Percentiles rank a stretch among this genome's conserved stretches.
Evolutionary conservation across 768 basidiomycete genomes (phyloP).

Genomic region (Hypholoma sublateritium): DNA sequence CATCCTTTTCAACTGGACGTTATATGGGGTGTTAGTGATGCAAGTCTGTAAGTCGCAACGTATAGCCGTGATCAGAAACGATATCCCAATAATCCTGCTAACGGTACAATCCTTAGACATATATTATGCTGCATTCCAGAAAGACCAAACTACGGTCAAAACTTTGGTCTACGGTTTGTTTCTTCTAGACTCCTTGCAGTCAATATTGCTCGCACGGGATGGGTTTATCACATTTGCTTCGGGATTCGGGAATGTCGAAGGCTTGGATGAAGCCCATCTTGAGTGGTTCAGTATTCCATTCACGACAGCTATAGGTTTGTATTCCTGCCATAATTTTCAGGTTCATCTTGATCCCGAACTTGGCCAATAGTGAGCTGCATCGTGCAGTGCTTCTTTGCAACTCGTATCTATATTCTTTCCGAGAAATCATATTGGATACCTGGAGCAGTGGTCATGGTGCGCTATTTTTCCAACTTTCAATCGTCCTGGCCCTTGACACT

Average conservation of each 20-base stretch:
- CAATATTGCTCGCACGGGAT: not conserved
- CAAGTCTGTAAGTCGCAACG: not conserved
- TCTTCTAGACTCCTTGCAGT: not conserved
- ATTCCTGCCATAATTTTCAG: not conserved
- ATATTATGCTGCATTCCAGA: not conserved
- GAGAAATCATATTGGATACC: not conserved
- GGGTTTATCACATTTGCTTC: not conserved
- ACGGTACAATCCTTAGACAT: not conserved
- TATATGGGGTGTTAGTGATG: not conserved
- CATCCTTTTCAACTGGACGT: not conserved
- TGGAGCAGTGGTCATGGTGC: not conserved
- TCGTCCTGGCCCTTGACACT: too few species aligned
- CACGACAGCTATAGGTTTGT: not conserved
- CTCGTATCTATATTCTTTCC: not conserved
- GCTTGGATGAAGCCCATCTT: not conserved
- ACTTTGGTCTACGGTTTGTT: not conserved
- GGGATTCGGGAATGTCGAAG: not conserved
- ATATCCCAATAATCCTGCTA: not conserved
- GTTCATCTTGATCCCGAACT: not conserved
- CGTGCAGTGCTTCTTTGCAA: not conserved
- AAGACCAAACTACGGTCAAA: not conserved
- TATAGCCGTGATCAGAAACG: not conserved
- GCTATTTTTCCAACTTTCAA: not conserved
- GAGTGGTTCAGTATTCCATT: conserved; percentile 2
- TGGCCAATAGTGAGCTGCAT: not conserved